Evolutionary conservation across 1,139 yeast genomes (phyloP).

Genomic region (Blastobotrys apis): DNA sequence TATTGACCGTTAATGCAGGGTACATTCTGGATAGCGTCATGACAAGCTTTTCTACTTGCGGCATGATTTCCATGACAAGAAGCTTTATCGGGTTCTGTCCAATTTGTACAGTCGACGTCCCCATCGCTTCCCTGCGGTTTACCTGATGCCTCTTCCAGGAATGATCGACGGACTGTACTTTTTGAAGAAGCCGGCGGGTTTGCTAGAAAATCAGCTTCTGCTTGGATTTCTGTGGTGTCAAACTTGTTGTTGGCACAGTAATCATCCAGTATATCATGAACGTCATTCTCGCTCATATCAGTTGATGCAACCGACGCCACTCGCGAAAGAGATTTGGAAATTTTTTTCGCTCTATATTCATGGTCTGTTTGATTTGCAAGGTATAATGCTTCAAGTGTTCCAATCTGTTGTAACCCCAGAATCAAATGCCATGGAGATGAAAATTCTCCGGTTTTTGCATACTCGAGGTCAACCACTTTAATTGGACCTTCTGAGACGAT

Average conservation of each 20-base stretch:
- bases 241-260: neutral
- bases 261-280: neutral
- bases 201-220: neutral
- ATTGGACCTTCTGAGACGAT: neutral
- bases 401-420: constrained; percentile 1
- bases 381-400: neutral
- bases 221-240: neutral
- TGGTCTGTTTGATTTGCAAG: neutral
- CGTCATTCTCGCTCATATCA: neutral
- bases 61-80: neutral
- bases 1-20: no score
- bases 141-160: no score
- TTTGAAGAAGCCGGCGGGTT: neutral
- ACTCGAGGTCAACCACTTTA: neutral
- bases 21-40: neutral
- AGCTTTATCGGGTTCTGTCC: neutral
- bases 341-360: neutral
- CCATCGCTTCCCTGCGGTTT: no score
- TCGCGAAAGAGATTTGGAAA: neutral
- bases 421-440: neutral
- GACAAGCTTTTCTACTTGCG: neutral
- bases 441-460: neutral
- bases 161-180: neutral
- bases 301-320: neutral
- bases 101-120: neutral